Base-by-base conservation (phyloP, 2,329 filamentous ascomycete genomes). In the Penicillium sp. region DNA sequence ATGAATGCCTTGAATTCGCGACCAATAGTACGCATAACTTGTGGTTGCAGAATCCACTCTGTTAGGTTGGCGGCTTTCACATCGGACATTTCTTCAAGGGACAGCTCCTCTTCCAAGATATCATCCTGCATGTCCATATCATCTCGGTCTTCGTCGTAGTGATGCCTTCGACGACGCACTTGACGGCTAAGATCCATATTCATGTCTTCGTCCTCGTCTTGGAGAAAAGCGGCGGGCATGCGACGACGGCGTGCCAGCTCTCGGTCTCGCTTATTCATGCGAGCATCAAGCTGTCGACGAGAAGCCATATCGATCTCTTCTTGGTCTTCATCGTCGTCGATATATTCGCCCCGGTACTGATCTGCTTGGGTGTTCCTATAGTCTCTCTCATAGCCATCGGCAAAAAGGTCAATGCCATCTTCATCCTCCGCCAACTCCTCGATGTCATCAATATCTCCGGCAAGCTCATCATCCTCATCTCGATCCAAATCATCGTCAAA, bases 1-100 rank as follows among this genome's bases (percentile, higher is more conserved):
- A 99, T 79, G 78, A 99, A 99, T 3, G 90, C 88, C 73, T 96
- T 96, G 83, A 99, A 99, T 74, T 99, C 94, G 66, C 93, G 85
- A 69, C 91, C 92, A 73, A 99, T 94, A 1, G 92, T 95, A 64
- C 90, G 85, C 74, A 96, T 90, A 12, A 99, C 94, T 14, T 91
- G 85, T 3, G 90, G 90, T 65, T 92, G 88, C 14, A 90, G 87
- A 43, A 99, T 89, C 95, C 95, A 99, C 63, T 99, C 94, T 0
- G 91, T 95, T 68, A 99, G 79, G 64, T 89, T 96, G 18, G 91
- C 84, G 18, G 94, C 91, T 72, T 99, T 99, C 62, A 97, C 88
- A 71, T 99, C 94, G 60, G 89, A 86, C 43, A 99, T 80, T 12
- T 90, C 91, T 74, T 97, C 93, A 0, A 97, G 83, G 1, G 92